Evolutionary conservation across 345 rosid genomes (phyloP).

Genomic region (Gossypium anomalum): DNA sequence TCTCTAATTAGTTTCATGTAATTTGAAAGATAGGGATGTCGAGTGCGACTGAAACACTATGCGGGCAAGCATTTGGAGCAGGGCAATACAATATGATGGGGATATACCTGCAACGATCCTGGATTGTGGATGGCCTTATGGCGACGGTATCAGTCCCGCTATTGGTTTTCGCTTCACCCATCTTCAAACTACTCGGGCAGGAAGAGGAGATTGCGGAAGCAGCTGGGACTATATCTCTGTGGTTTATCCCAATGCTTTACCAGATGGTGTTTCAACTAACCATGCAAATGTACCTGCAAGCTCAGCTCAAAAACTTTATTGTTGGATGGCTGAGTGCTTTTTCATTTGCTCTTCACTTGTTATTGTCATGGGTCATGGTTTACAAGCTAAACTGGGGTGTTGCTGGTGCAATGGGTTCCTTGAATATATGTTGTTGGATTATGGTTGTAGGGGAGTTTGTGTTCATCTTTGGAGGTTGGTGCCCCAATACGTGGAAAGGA

Average conservation of each 20-base stretch:
- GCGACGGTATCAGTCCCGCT: not conserved
- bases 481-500: constrained; percentile 24
- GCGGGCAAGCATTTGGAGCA: constrained; percentile 16
- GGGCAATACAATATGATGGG: constrained; percentile 8
- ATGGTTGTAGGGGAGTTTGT: constrained; percentile 4
- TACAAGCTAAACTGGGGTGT: constrained; percentile 18
- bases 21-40: constrained; percentile 7
- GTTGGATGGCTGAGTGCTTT: constrained; percentile 8
- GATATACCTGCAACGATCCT: constrained; percentile 14
- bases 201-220: constrained; percentile 1
- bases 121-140: not conserved
- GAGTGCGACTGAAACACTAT: constrained; percentile 11
- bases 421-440: constrained; percentile 15
- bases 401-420: constrained; percentile 18
- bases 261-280: not conserved
- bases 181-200: constrained; percentile 10
- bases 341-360: not conserved
- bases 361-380: constrained; percentile 1
- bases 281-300: constrained; percentile 16
- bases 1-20: not conserved
- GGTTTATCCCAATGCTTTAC: constrained; percentile 11
- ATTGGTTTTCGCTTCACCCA: constrained; percentile 6
- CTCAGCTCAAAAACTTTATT: constrained; percentile 11
- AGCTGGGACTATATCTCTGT: not conserved
- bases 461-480: constrained; percentile 23